These are phyloP conservation scores for Populus euphratica DNA, from an alignment of 345 rosid species.

Conservation along the genomic window DNA sequence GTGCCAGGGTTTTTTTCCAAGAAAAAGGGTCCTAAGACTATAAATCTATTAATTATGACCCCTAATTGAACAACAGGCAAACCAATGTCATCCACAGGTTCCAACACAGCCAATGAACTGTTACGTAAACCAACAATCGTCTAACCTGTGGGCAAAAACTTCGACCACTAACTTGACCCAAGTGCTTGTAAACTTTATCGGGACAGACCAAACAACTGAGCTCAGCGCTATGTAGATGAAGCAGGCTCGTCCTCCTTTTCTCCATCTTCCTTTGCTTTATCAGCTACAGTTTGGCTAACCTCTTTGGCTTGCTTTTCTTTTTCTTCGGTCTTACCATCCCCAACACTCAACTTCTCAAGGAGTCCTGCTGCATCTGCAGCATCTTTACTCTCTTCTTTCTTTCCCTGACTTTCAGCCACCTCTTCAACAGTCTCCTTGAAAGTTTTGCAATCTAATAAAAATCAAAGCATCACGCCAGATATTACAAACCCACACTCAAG, in stretches of 20 bases:
- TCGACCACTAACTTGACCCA: not conserved
- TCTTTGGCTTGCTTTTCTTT: slow-evolving; percentile 33
- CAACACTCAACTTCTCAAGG: slow-evolving; percentile 68
- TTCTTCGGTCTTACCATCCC: slow-evolving; percentile 38
- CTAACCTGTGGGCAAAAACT: slow-evolving; percentile 8
- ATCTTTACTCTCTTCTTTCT: slow-evolving; percentile 57
- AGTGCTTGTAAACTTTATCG: not conserved
- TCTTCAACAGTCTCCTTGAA: slow-evolving; percentile 76
- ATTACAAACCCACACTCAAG: not conserved
- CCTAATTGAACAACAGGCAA: not conserved
- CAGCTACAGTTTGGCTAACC: slow-evolving; percentile 3
- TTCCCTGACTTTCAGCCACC: slow-evolving; percentile 60
- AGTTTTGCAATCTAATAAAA: slow-evolving; percentile 65
- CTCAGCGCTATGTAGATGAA: slow-evolving; percentile 26
- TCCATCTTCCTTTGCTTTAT: slow-evolving; percentile 32
- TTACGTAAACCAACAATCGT: not conserved
- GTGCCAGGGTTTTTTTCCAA: not conserved
- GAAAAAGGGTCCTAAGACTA: not conserved
- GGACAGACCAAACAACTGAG: not conserved
- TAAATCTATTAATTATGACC: not conserved
- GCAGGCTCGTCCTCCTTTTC: slow-evolving; percentile 49
- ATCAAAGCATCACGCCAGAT: not conserved
- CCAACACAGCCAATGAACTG: not conserved
- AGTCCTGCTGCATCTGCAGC: slow-evolving; percentile 64
- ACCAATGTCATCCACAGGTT: slow-evolving; percentile 5